Evolutionary conservation across 1,139 yeast species (phyloP).

Genomic region (Candida glucosophila): DNA sequence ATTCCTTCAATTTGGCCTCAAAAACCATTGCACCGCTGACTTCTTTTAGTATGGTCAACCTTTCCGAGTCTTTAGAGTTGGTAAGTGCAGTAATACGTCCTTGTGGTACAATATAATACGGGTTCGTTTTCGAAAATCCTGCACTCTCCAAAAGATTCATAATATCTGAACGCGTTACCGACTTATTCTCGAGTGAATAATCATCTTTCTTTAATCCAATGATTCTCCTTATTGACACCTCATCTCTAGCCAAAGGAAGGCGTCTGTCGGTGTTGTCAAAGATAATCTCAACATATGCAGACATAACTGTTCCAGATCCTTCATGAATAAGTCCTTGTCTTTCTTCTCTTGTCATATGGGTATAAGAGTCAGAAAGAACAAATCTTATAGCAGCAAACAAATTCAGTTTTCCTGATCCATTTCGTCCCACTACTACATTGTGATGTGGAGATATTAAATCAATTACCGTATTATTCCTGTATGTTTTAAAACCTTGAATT

Average conservation of each 20-base stretch:
- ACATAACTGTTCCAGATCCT: slow-evolving; percentile 86
- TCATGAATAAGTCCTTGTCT: slow-evolving; percentile 84
- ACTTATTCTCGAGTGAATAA: slow-evolving; percentile 68
- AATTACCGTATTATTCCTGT: slow-evolving; percentile 73
- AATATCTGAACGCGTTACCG: slow-evolving; percentile 75
- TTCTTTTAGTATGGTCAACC: slow-evolving; percentile 72
- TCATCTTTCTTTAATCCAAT: slow-evolving; percentile 92
- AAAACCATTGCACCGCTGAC: slow-evolving; percentile 95
- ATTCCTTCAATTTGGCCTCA: slow-evolving; percentile 72
- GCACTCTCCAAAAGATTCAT: slow-evolving; percentile 83
- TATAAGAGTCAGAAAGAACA: slow-evolving; percentile 85
- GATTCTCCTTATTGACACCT: slow-evolving; percentile 73
- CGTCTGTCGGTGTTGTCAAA: slow-evolving; percentile 77
- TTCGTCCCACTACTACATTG: slow-evolving; percentile 89
- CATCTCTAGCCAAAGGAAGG: slow-evolving; percentile 61
- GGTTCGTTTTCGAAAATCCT: slow-evolving; percentile 85
- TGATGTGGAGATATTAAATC: slow-evolving; percentile 73
- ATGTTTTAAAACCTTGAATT: slow-evolving; percentile 93
- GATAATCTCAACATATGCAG: slow-evolving; percentile 85
- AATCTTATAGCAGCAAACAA: slow-evolving; percentile 93
- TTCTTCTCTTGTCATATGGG: slow-evolving; percentile 82
- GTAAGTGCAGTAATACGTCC: slow-evolving; percentile 84
- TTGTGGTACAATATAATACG: slow-evolving; percentile 95
- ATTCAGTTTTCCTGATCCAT: slow-evolving; percentile 95
- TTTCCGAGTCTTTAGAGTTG: slow-evolving; percentile 78